A percentile compares a stretch with the other conserved stretches of the same genome.
phyloP scores from a whole-genome alignment of 768 basidiomycete species.

The Cyclocybe aegerita region DNA sequence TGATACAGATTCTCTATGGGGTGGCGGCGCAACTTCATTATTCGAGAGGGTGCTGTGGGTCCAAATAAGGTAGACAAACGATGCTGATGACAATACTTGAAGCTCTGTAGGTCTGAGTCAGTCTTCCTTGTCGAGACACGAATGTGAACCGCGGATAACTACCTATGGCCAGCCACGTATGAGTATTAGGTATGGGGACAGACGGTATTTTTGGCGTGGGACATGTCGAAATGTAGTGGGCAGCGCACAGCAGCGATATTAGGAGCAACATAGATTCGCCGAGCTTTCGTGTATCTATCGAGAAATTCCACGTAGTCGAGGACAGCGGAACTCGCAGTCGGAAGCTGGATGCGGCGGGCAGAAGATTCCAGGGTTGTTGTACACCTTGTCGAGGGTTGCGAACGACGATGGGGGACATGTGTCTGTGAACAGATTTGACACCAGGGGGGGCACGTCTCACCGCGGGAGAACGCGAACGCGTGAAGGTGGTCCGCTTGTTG shows the following conservation, averaged over 20 bases:
- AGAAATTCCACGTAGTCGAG: conserved; percentile 41
- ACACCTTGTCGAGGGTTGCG: conserved; percentile 43
- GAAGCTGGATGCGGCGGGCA: conserved; percentile 51
- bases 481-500: conserved; percentile 48
- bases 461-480: conserved; percentile 73
- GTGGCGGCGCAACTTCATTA: conserved; percentile 15
- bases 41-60: conserved; percentile 50
- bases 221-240: conserved; percentile 43
- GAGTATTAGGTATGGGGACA: conserved; percentile 21
- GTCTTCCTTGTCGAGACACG: not conserved
- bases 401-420: conserved; percentile 43
- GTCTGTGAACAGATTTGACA: conserved; percentile 33
- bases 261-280: conserved; percentile 67
- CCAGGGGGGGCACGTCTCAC: conserved; percentile 30
- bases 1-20: conserved; percentile 13
- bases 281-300: conserved; percentile 60
- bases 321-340: conserved; percentile 44
- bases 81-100: conserved; percentile 48
- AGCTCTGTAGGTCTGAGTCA: conserved; percentile 45
- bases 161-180: conserved; percentile 56
- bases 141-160: conserved; percentile 8
- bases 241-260: conserved; percentile 58
- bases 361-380: conserved; percentile 24
- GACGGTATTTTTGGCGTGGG: conserved; percentile 26
- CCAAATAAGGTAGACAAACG: conserved; percentile 62